Evolutionary conservation across 345 rosid species (phyloP), one percentile per base, ranked within the genome.

Genomic region (Hevea brasiliensis): DNA sequence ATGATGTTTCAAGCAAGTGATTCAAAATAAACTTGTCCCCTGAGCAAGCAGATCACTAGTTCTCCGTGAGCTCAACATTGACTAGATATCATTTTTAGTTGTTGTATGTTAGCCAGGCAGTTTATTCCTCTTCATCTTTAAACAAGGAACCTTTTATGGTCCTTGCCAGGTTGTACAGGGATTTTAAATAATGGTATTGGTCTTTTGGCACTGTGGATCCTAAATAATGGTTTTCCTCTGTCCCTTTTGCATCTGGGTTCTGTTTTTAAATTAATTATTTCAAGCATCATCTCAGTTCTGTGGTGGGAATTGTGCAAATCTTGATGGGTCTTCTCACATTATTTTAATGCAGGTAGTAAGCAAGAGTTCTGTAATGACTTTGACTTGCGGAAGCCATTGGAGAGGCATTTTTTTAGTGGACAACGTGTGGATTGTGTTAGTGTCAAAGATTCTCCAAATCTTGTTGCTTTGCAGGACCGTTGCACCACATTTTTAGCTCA

Each of bases 361-460:
- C 89, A 84, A 42, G 87, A 83, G 64, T 95, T 85, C 79, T 86
- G 87, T 80, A 84, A 84, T 83, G 98, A 94, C 55, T 92, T 91
- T 85, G 99, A 92, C 84, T 84, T 92, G 88, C 83, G 98, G 79
- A 95, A 92, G 84, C 97, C 97, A 58, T 80, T 95, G 84, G 96
- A 90, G 79, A 87, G 90, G 84, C 97, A 95, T 73, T 89, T 82
- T 79, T 79, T 84, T 71, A 76, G 68, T 0, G 83, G 83, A 1
- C 86, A 84, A 60, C 83, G 23, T 11, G 88, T 92, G 67, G 89
- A 95, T 70, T 95, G 97, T 83, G 74, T 92, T 78, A 81, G 98
- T 83, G 78, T 86, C 71, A 84, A 85, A 69, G 89, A 85, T 73
- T 85, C 84, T 70, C 81, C 83, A 3, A 86, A 82, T 77, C 86